phyloP scores from a whole-genome alignment of 1,284 basidiomycete genomes.

The Ganoderma boninense region DNA sequence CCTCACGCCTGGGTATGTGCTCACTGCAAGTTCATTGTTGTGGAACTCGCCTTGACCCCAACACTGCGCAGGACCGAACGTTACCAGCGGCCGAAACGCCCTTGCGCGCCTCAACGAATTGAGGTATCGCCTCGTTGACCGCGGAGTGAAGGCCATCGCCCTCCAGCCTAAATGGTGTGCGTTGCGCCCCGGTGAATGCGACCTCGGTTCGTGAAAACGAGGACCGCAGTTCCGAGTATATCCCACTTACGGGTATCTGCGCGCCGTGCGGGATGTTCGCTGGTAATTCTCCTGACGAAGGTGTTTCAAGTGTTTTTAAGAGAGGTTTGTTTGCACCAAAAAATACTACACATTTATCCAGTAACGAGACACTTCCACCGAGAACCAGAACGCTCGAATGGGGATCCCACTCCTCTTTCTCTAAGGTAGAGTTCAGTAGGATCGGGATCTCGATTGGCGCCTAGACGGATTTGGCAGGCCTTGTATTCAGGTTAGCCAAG shows the following conservation, averaged over 20 bases:
- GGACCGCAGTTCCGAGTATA: background rate
- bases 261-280: too few species aligned
- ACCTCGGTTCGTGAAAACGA: slow-evolving; percentile 43
- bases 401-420: background rate
- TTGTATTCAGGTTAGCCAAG: background rate
- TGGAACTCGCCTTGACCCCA: background rate
- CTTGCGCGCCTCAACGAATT: slow-evolving; percentile 80
- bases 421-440: background rate
- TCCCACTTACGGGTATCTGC: too few species aligned
- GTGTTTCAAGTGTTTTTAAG: too few species aligned
- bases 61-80: slow-evolving; percentile 30
- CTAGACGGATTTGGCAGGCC: background rate
- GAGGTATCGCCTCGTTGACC: slow-evolving; percentile 69
- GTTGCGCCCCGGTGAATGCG: slow-evolving; percentile 66
- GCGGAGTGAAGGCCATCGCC: slow-evolving; percentile 72
- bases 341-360: too few species aligned
- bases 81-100: slow-evolving; percentile 62
- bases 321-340: too few species aligned
- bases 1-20: slow-evolving; percentile 29
- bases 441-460: background rate
- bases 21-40: background rate
- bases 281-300: too few species aligned
- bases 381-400: too few species aligned
- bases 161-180: slow-evolving; percentile 87
- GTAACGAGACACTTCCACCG: too few species aligned